Conservation (phyloP, 257 asterid genomes). For the Haberlea rhodopensis region DNA sequence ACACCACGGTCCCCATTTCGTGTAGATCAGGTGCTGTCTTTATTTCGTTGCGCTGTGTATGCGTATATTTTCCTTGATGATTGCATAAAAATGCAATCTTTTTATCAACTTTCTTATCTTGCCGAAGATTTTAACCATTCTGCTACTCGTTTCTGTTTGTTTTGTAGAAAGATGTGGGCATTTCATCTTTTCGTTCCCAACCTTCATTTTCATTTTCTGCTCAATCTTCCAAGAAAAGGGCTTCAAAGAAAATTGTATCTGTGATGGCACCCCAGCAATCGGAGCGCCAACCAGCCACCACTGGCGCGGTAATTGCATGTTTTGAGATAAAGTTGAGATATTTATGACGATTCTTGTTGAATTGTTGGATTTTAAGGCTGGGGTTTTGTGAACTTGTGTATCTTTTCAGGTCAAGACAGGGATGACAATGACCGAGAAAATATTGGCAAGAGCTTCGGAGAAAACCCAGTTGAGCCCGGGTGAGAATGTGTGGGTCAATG, state of each 20-base stretch:
- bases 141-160: conserved; percentile 8
- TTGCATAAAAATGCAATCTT: background rate
- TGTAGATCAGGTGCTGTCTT: conserved; percentile 41
- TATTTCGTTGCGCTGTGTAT: background rate
- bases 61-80: background rate
- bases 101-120: conserved; percentile 6
- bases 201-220: conserved; percentile 43
- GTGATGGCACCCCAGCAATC: conserved; percentile 82
- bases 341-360: background rate
- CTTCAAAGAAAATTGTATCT: conserved; percentile 51
- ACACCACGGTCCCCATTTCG: conserved; percentile 45
- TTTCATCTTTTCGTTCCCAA: conserved; percentile 46
- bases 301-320: conserved; percentile 60
- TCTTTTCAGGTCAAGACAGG: conserved; percentile 69
- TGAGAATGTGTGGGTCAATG: conserved; percentile 87
- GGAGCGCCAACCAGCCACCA: conserved; percentile 66
- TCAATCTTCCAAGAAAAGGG: conserved; percentile 40
- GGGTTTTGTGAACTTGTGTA: conserved; percentile 20
- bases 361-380: conserved; percentile 26
- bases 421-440: conserved; percentile 96
- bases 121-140: conserved; percentile 1
- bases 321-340: conserved; percentile 11
- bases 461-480: conserved; percentile 74
- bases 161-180: conserved; percentile 58
- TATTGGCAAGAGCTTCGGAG: conserved; percentile 78